phyloP scores from a whole-genome alignment of 192 early-diverging fungal species.

The Gamsiella multidivaricata region DNA sequence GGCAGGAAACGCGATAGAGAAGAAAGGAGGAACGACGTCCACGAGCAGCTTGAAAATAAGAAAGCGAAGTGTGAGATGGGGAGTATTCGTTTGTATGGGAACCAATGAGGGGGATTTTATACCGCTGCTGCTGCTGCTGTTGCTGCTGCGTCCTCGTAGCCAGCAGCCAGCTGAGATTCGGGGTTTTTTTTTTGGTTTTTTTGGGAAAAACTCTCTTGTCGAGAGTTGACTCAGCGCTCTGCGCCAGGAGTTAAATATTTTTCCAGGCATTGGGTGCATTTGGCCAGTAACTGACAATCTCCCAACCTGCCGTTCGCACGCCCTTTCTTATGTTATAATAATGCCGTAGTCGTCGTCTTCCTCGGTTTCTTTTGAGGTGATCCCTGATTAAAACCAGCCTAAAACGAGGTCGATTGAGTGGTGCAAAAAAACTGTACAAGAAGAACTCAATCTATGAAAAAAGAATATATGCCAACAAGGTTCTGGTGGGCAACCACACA shows the following conservation, averaged over 20 bases:
- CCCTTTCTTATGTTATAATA: constrained; percentile 29
- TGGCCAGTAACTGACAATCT: not conserved
- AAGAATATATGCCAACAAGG: no score
- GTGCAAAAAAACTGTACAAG: no score
- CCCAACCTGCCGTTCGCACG: constrained; percentile 11
- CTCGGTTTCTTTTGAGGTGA: constrained; percentile 7
- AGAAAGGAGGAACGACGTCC: not conserved
- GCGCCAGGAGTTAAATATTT: not conserved
- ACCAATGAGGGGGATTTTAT: not conserved
- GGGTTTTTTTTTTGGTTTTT: not conserved
- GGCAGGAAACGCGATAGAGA: not conserved
- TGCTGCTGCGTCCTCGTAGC: not conserved
- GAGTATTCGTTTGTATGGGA: constrained; percentile 1
- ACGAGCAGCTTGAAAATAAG: no score
- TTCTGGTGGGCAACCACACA: no score
- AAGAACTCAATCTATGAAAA: no score
- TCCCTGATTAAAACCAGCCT: no score
- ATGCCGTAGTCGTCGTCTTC: no score
- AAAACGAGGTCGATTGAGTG: constrained; percentile 32
- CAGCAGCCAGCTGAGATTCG: not conserved
- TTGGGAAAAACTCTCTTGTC: not conserved
- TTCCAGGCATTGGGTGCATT: no score
- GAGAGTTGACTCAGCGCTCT: constrained; percentile 6
- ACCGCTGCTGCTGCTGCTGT: not conserved
- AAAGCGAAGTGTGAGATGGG: not conserved